A percentile compares a stretch with the other conserved stretches of the same genome.
Evolutionary conservation across 2,329 filamentous ascomycete genomes (phyloP).

Genomic region (Pseudophaeomoniella oleicola): DNA sequence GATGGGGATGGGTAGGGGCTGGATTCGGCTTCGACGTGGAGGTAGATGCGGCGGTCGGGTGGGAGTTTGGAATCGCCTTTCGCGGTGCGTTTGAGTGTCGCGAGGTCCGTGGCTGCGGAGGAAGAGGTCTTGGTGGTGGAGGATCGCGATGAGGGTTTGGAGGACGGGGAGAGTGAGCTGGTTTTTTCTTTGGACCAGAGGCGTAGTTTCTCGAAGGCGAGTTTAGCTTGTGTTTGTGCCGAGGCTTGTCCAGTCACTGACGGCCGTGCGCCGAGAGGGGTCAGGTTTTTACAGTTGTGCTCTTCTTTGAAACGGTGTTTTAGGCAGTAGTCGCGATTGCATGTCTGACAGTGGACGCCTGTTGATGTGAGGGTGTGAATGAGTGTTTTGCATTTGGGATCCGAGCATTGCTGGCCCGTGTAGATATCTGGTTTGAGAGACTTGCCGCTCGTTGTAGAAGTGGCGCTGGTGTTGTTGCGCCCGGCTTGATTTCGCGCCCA

Average conservation of each 20-base stretch:
- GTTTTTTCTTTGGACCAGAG: slow-evolving; percentile 69
- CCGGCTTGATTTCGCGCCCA: slow-evolving; percentile 40
- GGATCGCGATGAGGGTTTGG: slow-evolving; percentile 50
- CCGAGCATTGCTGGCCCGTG: slow-evolving; percentile 36
- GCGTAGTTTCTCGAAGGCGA: slow-evolving; percentile 62
- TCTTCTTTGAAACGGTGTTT: slow-evolving; percentile 44
- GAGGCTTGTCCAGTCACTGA: slow-evolving; percentile 10
- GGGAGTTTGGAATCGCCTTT: slow-evolving; percentile 80
- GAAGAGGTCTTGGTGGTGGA: slow-evolving; percentile 26
- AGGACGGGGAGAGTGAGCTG: slow-evolving; percentile 50
- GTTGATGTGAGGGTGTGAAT: slow-evolving; percentile 36
- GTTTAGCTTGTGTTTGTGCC: slow-evolving; percentile 28
- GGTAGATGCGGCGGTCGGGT: slow-evolving; percentile 71
- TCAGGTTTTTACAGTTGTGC: slow-evolving; percentile 68
- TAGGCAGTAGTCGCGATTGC: slow-evolving; percentile 35
- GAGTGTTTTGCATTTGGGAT: slow-evolving; percentile 34
- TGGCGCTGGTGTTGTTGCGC: slow-evolving; percentile 15
- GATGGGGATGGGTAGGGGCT: slow-evolving; percentile 46
- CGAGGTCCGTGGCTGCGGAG: slow-evolving; percentile 50
- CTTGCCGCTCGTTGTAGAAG: slow-evolving; percentile 13
- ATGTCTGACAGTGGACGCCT: slow-evolving; percentile 34
- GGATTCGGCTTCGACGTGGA: slow-evolving; percentile 80
- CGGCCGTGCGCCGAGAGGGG: slow-evolving; percentile 40
- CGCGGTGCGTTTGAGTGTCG: slow-evolving; percentile 68
- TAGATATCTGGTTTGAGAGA: slow-evolving; percentile 39